A percentile compares a stretch with the other conserved stretches of the same genome.
Conservation (phyloP, 208 protist species). For the Borovskyia barvae region DNA sequence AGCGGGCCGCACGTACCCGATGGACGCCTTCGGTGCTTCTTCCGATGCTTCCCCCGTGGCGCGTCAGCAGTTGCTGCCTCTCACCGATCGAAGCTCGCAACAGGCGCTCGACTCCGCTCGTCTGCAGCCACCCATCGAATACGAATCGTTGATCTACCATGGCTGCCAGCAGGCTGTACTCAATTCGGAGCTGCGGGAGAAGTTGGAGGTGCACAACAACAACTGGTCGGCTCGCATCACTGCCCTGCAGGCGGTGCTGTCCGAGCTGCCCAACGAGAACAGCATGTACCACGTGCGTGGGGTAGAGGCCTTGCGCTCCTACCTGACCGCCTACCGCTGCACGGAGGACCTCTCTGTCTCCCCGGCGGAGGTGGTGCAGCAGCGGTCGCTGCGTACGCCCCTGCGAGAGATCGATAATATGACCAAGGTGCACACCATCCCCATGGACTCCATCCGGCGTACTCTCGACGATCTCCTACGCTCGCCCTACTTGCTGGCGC, state of each 20-base stretch:
- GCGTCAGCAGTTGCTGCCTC: constrained; percentile 12
- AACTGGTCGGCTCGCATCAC: constrained; percentile 44
- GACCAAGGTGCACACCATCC: constrained; percentile 33
- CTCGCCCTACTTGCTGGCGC: constrained; percentile 53
- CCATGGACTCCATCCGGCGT: constrained; percentile 49
- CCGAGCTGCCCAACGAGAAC: constrained; percentile 39
- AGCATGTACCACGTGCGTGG: constrained; percentile 31
- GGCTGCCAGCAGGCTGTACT: constrained; percentile 74
- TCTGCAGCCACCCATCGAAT: constrained; percentile 51
- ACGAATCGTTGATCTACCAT: constrained; percentile 58
- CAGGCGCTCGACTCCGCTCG: constrained; percentile 26
- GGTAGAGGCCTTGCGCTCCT: constrained; percentile 39
- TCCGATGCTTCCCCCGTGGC: not conserved
- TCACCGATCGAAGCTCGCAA: constrained; percentile 14
- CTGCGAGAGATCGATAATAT: constrained; percentile 30
- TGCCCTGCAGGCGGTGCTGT: constrained; percentile 36
- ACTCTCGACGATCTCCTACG: constrained; percentile 64
- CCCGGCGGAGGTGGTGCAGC: constrained; percentile 31
- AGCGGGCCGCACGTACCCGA: constrained; percentile 11
- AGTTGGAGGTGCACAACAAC: constrained; percentile 51
- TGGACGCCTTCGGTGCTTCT: not conserved
- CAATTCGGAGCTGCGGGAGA: constrained; percentile 68
- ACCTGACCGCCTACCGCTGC: constrained; percentile 53
- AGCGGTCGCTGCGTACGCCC: constrained; percentile 35
- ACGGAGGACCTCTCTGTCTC: constrained; percentile 55